phyloP scores from a whole-genome alignment of 306 rosid species.

The Bauhinia variegata region DNA sequence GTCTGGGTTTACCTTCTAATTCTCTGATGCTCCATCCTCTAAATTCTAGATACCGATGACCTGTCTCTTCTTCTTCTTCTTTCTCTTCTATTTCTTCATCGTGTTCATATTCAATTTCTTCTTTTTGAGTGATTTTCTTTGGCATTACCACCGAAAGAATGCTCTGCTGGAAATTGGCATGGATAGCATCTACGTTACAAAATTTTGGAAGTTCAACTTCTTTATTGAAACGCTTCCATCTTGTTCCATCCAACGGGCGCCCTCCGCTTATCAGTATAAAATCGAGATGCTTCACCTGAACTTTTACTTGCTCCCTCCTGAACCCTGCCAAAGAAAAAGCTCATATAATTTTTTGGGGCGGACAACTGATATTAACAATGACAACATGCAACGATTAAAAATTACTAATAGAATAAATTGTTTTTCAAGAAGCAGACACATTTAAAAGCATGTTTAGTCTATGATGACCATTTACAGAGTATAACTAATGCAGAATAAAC shows the following conservation, averaged over 20 bases:
- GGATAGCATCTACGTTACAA: conserved; percentile 38
- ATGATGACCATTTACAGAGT: too few relatives aligned
- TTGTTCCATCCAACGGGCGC: conserved; percentile 31
- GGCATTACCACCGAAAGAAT: conserved; percentile 50
- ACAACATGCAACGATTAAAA: too few relatives aligned
- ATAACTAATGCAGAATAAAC: too few relatives aligned
- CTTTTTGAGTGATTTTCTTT: conserved; percentile 5
- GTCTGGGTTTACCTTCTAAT: neutral
- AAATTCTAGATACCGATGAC: neutral
- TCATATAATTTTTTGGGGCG: too few relatives aligned
- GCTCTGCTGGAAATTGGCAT: conserved; percentile 35
- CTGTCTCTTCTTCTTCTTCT: neutral
- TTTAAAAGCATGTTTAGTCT: too few relatives aligned
- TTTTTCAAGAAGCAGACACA: too few relatives aligned
- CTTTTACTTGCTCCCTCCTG: conserved; percentile 46
- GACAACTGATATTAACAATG: neutral
- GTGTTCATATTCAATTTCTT: neutral
- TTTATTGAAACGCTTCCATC: conserved; percentile 51
- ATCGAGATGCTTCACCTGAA: conserved; percentile 47
- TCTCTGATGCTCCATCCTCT: neutral
- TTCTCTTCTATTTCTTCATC: neutral
- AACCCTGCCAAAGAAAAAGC: conserved; percentile 38
- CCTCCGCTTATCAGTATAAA: conserved; percentile 46
- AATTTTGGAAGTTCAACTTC: conserved; percentile 41
- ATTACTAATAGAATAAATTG: too few relatives aligned